These are phyloP conservation scores for Echinochloa phyllopogon DNA, from an alignment of 176 grass and related monocot species.

Conservation along the genomic window DNA sequence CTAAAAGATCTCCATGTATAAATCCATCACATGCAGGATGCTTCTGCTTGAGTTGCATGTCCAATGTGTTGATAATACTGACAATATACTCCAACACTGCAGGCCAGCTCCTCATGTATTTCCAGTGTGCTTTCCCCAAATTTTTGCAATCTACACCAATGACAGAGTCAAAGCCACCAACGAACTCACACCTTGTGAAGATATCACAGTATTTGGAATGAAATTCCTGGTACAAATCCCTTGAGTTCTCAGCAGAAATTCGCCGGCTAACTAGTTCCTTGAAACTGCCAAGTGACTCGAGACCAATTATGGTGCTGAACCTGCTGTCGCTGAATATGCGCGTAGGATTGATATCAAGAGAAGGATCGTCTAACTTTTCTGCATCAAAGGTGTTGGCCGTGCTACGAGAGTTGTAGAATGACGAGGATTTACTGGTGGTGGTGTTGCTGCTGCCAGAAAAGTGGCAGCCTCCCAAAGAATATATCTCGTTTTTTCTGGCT, in stretches of 20 bases:
- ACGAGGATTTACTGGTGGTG: slow-evolving; percentile 8
- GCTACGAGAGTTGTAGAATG: background rate
- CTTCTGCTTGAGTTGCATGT: background rate
- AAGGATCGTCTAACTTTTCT: background rate
- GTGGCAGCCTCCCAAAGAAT: slow-evolving; percentile 6
- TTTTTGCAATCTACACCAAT: background rate
- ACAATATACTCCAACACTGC: background rate
- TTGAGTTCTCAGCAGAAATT: background rate
- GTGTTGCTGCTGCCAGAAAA: slow-evolving; percentile 18
- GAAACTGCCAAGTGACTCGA: background rate
- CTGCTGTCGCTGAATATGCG: background rate
- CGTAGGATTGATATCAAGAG: background rate
- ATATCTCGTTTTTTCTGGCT: background rate
- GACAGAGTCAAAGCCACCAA: slow-evolving; percentile 14
- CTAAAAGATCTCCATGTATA: background rate
- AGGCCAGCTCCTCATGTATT: slow-evolving; percentile 3
- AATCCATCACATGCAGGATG: background rate
- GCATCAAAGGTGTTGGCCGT: background rate
- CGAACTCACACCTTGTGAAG: background rate
- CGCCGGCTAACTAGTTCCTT: background rate
- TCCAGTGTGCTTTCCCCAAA: slow-evolving; percentile 4
- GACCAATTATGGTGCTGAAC: background rate
- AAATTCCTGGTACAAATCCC: background rate
- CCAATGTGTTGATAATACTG: slow-evolving; percentile 11
- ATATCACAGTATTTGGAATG: background rate